Conservation (phyloP, 2,329 filamentous ascomycete genomes). For the Davidsoniella virescens region DNA sequence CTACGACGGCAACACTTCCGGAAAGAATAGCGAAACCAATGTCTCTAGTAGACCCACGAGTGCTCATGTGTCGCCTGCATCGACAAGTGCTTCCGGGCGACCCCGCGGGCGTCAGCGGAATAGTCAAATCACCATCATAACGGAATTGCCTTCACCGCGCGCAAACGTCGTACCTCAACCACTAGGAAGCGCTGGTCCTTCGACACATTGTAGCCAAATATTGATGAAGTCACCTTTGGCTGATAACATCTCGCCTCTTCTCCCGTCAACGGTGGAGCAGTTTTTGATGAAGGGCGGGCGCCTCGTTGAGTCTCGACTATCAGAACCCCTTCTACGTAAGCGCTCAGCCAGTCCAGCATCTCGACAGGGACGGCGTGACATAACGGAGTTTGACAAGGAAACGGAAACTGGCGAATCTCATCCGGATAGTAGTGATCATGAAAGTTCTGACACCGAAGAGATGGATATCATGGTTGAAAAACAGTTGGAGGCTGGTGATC, state of each 20-base stretch:
- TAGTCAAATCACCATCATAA: slow-evolving; percentile 4
- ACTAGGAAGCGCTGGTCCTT: slow-evolving; percentile 1
- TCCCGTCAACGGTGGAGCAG: neutral
- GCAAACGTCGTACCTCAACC: neutral
- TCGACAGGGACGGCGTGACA: neutral
- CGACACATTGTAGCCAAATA: neutral
- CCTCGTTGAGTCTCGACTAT: slow-evolving; percentile 8
- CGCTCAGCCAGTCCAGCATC: slow-evolving; percentile 6
- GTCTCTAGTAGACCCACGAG: neutral
- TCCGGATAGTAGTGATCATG: neutral
- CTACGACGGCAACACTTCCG: neutral
- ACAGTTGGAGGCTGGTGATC: neutral
- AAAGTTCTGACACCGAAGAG: neutral
- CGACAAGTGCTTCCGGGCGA: neutral
- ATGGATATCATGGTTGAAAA: neutral
- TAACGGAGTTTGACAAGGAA: slow-evolving; percentile 3
- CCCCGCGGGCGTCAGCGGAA: neutral
- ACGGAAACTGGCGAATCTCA: neutral
- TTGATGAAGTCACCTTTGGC: neutral
- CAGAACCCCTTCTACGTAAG: slow-evolving; percentile 7
- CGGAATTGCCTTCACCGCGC: slow-evolving; percentile 4
- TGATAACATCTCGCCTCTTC: neutral
- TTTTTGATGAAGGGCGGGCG: slow-evolving; percentile 5
- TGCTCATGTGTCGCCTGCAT: neutral
- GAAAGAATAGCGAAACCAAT: neutral